Evolutionary conservation across 108 stramenopile species (phyloP), one percentile per base, ranked within the genome.

Genomic region (Nannochloropsis salina): DNA sequence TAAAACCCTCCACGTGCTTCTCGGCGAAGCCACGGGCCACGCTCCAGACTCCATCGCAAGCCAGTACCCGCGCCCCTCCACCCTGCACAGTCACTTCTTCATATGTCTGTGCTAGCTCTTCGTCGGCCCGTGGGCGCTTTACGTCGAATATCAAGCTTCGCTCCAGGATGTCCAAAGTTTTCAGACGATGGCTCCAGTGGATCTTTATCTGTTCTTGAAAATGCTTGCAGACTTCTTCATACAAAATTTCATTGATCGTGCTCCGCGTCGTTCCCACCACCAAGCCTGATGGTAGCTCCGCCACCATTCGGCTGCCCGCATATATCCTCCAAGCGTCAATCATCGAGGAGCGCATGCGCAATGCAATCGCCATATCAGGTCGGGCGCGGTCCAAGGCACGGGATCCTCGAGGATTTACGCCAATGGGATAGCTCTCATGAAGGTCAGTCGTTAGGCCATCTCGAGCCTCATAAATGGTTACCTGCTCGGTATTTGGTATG

Each of bases 211-310:
- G 61, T 74, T n/a, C 61, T 74, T n/a, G 3, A 74, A 74, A 74
- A 74, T 74, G 61, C 61, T 74, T 74, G 20, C 61, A n/a, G 61
- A 74, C 61, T n/a, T 74, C 61, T n/a, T 74, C 61, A 74, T 74
- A 74, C 61, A 74, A 74, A 15, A 74, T 74, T n/a, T 74, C 61
- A 3, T 74, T 74, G 8, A 74, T 74, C 61, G n/a, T 74, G 61
- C 61, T 74, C 61, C 61, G 61, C 61, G 61, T 74, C 4, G 61
- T 74, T 6, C 61, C 61, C 61, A 74, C 61, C 61, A 74, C 61
- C 61, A 74, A 74, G 6, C 61, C 61, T n/a, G 61, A 74, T 6
- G 61, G 61, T 74, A 74, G 2, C 61, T 74, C 61, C 15, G 61
- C 61, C 20, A 74, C 8, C 61, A 74, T 74, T 8, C 61, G 61